Base-by-base conservation (phyloP, 371 early-diverging fungal genomes). In the Syncephalastrum contaminatum region DNA sequence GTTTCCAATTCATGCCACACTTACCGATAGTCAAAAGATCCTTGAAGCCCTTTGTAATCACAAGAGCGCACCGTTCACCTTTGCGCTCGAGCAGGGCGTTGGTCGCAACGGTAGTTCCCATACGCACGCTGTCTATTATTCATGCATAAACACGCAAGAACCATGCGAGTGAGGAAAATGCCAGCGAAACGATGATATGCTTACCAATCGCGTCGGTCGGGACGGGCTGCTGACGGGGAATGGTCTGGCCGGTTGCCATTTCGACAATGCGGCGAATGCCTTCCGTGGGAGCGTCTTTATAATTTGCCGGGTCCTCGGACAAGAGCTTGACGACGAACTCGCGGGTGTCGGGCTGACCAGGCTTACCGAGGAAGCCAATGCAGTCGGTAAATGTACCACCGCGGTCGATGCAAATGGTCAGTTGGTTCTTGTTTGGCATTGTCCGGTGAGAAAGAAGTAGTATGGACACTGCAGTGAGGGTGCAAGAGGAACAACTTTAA, bases 51-150 rank as follows among this genome's bases (percentile, higher is more conserved):
- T 87, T 89, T 0, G 97, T 96, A 48, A 92, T 94, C 18, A 98
- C 59, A 48, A 97, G 73, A 8, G 90, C 95, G 66, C 88, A 85
- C 19, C 77, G 81, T 70, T 94, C 95, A 2, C 98, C 98, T 58
- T 93, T 91, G 48, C 92, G 75, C 68, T 94, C 94, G 53, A 94
- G 67, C 6, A 94, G 70, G 7, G 97, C 96, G 59, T 98, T 98
- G 12, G 98, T 98, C 0, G 98, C 98, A 1, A 98, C 97, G 0
- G 97, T 98, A 0, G 96, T 97, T 27, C 96, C 96, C 95, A 96
- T 96, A 25, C 96, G 88, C 24, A 98, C 89, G 44, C 89, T 84
- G 50, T 89, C 90, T 86, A 72, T 4, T 20, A 39, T 43, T 24
- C 16, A 48, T 22, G 41, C 24, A 24, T 6, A 15, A 36, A 59